phyloP scores from a whole-genome alignment of 805 yeast species.

The Schizosaccharomyces lindneri region DNA sequence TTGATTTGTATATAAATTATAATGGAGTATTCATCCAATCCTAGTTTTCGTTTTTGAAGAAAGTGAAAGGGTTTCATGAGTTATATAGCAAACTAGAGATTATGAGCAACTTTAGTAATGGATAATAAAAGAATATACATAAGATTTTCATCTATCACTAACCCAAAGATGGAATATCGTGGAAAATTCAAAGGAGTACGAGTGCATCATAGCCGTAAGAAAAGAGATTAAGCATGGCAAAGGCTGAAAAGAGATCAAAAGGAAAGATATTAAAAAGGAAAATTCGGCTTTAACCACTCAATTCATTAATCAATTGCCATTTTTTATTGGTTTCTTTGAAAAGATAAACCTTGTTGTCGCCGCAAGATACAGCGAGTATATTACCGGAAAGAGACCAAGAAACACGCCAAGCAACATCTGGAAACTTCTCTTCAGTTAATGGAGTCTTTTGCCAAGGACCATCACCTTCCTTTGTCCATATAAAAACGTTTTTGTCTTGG shows the following conservation, averaged over 20 bases:
- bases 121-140: constrained; percentile 3
- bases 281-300: not conserved
- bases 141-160: constrained; percentile 2
- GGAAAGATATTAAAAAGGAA: not conserved
- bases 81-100: too few relatives aligned
- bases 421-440: constrained; percentile 58
- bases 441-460: constrained; percentile 54
- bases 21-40: too few relatives aligned
- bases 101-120: not conserved
- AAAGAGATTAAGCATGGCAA: not conserved
- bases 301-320: constrained; percentile 1
- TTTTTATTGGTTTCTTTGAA: constrained; percentile 45
- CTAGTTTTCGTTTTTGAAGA: too few relatives aligned
- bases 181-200: not conserved
- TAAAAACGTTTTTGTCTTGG: constrained; percentile 79
- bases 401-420: constrained; percentile 95
- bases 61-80: too few relatives aligned
- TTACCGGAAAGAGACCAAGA: constrained; percentile 95
- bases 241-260: not conserved
- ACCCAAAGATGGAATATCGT: constrained; percentile 3
- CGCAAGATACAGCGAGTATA: constrained; percentile 82
- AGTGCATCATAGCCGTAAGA: too few relatives aligned
- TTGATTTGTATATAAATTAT: too few relatives aligned
- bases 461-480: constrained; percentile 64
- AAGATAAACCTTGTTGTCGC: constrained; percentile 82